These are phyloP conservation scores for Penicillium mononematosum DNA, from an alignment of 495 filamentous ascomycete genomes.

Conservation along the genomic window DNA sequence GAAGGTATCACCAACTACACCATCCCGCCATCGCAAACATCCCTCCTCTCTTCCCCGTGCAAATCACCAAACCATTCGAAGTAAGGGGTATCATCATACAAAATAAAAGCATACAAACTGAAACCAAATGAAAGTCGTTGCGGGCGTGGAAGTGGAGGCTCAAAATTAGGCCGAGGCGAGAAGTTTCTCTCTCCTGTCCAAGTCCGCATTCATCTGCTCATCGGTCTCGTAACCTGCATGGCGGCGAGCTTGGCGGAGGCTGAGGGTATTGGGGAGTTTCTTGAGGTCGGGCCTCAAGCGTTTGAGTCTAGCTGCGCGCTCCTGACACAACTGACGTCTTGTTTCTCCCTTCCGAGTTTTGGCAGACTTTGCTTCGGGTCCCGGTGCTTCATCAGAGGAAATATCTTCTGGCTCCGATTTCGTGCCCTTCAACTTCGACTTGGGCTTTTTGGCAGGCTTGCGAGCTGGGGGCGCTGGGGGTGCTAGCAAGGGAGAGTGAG, in stretches of 20 bases:
- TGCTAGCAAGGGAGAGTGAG: slow-evolving; percentile 4
- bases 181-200: slow-evolving; percentile 23
- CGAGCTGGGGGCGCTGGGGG: slow-evolving; percentile 5
- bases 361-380: slow-evolving; percentile 12
- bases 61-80: slow-evolving; percentile 11
- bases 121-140: slow-evolving; percentile 13
- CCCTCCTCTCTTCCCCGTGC: slow-evolving; percentile 8
- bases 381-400: slow-evolving; percentile 6
- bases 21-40: slow-evolving; percentile 2
- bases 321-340: slow-evolving; percentile 25
- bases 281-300: slow-evolving; percentile 31
- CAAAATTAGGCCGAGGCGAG: neutral
- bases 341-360: slow-evolving; percentile 26
- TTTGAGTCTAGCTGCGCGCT: slow-evolving; percentile 32
- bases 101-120: slow-evolving; percentile 10
- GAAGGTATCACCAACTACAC: neutral
- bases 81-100: slow-evolving; percentile 16
- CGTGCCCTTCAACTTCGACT: neutral
- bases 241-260: slow-evolving; percentile 27
- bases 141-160: neutral
- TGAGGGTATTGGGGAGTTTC: slow-evolving; percentile 23
- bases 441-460: slow-evolving; percentile 6
- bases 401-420: slow-evolving; percentile 10
- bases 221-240: slow-evolving; percentile 33
- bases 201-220: slow-evolving; percentile 33